A percentile compares a stretch with the other conserved stretches of the same genome.
Evolutionary conservation across 78 protist genomes (phyloP).

Genomic region (Dictyostelium brefeldianum): DNA sequence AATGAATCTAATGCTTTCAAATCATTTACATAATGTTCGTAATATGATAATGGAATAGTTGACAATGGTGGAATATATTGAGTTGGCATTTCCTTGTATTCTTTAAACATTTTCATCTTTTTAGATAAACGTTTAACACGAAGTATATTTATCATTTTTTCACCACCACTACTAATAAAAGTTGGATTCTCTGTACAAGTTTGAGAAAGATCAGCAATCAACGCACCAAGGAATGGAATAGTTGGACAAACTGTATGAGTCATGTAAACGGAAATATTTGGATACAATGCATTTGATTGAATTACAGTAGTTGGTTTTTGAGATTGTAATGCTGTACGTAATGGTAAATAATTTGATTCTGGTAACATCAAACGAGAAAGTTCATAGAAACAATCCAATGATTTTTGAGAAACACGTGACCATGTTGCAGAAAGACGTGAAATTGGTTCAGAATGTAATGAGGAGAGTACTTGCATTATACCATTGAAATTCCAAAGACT

Average conservation of each 20-base stretch:
- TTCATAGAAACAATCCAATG: constrained; percentile 54
- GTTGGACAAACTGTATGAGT: constrained; percentile 51
- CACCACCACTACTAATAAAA: constrained; percentile 58
- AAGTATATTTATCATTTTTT: constrained; percentile 68
- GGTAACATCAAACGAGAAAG: constrained; percentile 59
- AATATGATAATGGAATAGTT: constrained; percentile 15
- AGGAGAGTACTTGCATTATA: constrained; percentile 68
- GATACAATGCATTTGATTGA: constrained; percentile 18
- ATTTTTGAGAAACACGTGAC: constrained; percentile 47
- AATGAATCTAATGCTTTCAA: constrained; percentile 28
- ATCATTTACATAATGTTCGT: constrained; percentile 43
- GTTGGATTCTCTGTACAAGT: constrained; percentile 76
- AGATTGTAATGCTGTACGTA: constrained; percentile 8
- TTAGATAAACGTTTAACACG: constrained; percentile 66
- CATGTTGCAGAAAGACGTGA: constrained; percentile 51
- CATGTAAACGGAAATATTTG: constrained; percentile 25
- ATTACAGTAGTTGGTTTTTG: constrained; percentile 19
- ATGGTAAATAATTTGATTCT: constrained; percentile 67
- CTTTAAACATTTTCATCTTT: constrained; percentile 75
- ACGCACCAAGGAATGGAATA: constrained; percentile 69
- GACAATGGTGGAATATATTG: constrained; percentile 2
- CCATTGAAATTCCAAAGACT: constrained; percentile 78
- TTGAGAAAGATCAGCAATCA: constrained; percentile 79
- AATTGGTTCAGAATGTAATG: constrained; percentile 71
- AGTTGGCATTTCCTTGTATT: constrained; percentile 56